Percentiles rank a stretch among this genome's conserved stretches.
Conservation (phyloP, 345 rosid genomes). For the Sisymbrium altissimum region DNA sequence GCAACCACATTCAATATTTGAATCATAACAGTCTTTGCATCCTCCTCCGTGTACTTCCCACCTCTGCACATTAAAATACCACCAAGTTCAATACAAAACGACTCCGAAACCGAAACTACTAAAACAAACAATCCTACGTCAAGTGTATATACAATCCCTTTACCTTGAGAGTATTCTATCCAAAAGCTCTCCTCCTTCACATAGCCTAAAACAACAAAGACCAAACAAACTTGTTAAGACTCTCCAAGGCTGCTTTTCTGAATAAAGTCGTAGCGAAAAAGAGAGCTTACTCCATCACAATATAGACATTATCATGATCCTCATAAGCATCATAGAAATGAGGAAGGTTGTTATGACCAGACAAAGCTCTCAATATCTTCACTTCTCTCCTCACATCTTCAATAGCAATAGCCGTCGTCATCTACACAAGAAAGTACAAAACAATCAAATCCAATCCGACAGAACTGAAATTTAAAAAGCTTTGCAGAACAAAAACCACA, state of each 20-base stretch:
- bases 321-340: slow-evolving; percentile 90
- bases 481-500: background rate
- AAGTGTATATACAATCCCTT: background rate
- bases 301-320: slow-evolving; percentile 80
- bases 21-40: slow-evolving; percentile 87
- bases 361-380: slow-evolving; percentile 75
- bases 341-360: slow-evolving; percentile 77
- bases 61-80: slow-evolving; percentile 54
- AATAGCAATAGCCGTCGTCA: slow-evolving; percentile 95
- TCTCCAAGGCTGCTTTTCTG: background rate
- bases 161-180: slow-evolving; percentile 98
- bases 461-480: background rate
- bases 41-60: slow-evolving; percentile 94
- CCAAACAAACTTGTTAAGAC: background rate
- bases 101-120: background rate
- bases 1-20: slow-evolving; percentile 90
- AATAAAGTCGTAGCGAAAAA: background rate
- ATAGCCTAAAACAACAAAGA: slow-evolving; percentile 52
- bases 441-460: background rate
- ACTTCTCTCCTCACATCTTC: slow-evolving; percentile 99
- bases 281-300: slow-evolving; percentile 93
- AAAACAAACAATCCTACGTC: background rate
- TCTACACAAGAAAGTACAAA: slow-evolving; percentile 45
- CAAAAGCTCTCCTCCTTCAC: slow-evolving; percentile 97
- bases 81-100: background rate